Evolutionary conservation across 495 filamentous ascomycete species (phyloP).

Genomic region (Neurospora sp.): DNA sequence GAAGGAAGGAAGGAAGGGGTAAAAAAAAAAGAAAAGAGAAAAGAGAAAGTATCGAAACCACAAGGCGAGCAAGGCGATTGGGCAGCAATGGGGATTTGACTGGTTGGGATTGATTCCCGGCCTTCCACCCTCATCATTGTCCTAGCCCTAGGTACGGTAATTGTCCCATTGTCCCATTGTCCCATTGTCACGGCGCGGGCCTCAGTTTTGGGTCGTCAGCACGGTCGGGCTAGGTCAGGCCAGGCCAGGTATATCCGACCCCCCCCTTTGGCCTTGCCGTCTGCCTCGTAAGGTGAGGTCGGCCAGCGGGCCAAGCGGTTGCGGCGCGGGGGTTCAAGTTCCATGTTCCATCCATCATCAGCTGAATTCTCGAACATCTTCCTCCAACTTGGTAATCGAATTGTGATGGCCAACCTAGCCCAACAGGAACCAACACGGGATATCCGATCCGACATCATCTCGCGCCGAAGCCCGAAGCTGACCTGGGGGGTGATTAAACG

Average conservation of each 20-base stretch:
- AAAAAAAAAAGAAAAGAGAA: not conserved
- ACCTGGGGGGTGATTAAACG: not conserved
- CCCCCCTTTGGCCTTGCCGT: not conserved
- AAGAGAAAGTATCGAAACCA: not conserved
- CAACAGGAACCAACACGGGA: not conserved
- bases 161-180: not conserved
- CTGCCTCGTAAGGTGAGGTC: not conserved
- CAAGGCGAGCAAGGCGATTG: slow-evolving; percentile 7
- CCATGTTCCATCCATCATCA: not conserved
- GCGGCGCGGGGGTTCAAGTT: not conserved
- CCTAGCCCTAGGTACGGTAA: not conserved
- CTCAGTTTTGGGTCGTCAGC: not conserved
- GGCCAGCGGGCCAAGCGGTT: not conserved
- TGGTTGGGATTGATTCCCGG: slow-evolving; percentile 2
- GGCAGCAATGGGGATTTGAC: slow-evolving; percentile 8
- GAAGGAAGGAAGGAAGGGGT: not conserved
- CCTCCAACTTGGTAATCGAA: not conserved
- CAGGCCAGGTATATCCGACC: not conserved
- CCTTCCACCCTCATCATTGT: not conserved
- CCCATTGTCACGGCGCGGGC: not conserved
- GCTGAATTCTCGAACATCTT: not conserved
- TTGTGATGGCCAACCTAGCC: not conserved
- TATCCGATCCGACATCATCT: not conserved
- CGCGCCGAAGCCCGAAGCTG: not conserved
- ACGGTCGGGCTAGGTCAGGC: not conserved